phyloP scores from a whole-genome alignment of 1,284 basidiomycete species.

The Apiotrichum laibachii region DNA sequence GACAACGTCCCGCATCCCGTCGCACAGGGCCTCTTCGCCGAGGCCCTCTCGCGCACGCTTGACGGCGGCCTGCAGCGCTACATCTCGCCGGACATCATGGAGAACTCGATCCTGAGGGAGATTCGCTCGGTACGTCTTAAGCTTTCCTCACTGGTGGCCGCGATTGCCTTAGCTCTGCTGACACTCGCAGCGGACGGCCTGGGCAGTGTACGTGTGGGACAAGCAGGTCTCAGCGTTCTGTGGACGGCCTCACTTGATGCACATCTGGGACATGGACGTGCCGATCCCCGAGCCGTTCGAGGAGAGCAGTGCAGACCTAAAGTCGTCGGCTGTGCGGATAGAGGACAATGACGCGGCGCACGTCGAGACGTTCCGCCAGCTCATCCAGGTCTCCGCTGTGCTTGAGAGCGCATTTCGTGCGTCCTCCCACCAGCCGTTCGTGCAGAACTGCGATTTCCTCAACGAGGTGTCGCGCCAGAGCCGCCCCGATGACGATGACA shows the following conservation, averaged over 20 bases:
- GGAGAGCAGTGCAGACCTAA: background rate
- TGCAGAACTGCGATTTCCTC: constrained; percentile 14
- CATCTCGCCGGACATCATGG: constrained; percentile 5
- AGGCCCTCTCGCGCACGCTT: constrained; percentile 10
- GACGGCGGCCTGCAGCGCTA: constrained; percentile 18
- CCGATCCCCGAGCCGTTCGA: constrained; percentile 18
- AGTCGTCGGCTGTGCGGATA: background rate
- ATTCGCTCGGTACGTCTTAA: constrained; percentile 8
- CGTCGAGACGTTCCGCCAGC: constrained; percentile 14
- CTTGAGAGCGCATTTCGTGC: constrained; percentile 15
- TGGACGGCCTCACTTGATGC: constrained; percentile 12
- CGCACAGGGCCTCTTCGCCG: constrained; percentile 18
- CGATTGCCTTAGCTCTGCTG: too few species aligned
- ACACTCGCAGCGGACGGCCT: constrained; percentile 11
- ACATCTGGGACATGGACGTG: constrained; percentile 20
- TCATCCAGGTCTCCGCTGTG: constrained; percentile 10
- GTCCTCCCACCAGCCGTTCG: constrained; percentile 12
- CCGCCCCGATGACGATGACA: constrained; percentile 10
- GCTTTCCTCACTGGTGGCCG: background rate
- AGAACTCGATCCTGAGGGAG: constrained; percentile 9
- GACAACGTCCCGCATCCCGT: constrained; percentile 24
- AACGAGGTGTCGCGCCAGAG: constrained; percentile 11
- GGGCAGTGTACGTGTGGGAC: constrained; percentile 21
- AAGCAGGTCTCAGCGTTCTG: constrained; percentile 20
- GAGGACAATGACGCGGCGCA: constrained; percentile 8